Evolutionary conservation across 208 protist genomes (phyloP).

Genomic region (Crithidia bombi): DNA sequence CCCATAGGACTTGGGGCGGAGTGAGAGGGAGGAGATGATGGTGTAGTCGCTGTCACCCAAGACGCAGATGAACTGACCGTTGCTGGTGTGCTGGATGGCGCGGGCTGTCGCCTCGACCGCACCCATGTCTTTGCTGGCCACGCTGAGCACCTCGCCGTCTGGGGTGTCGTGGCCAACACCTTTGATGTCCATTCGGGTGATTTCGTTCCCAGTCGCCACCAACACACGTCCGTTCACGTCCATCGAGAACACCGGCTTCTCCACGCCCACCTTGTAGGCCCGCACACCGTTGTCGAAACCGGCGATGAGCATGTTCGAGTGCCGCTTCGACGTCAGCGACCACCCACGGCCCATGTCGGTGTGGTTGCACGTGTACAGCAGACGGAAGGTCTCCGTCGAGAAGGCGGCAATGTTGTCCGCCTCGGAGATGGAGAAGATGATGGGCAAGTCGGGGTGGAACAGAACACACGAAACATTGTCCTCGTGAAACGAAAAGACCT

Average conservation of each 20-base stretch:
- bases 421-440: slow-evolving; percentile 97
- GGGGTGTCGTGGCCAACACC: slow-evolving; percentile 46
- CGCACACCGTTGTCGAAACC: slow-evolving; percentile 93
- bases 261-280: slow-evolving; percentile 93
- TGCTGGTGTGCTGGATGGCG: slow-evolving; percentile 92
- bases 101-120: slow-evolving; percentile 94
- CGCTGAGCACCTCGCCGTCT: slow-evolving; percentile 75
- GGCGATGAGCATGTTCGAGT: slow-evolving; percentile 89
- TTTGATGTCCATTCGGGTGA: slow-evolving; percentile 92
- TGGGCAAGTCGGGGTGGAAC: slow-evolving; percentile 97
- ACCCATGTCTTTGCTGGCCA: slow-evolving; percentile 95
- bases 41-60: slow-evolving; percentile 98
- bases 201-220: slow-evolving; percentile 95
- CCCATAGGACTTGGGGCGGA: slow-evolving; percentile 97
- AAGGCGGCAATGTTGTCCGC: slow-evolving; percentile 95
- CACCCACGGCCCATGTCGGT: slow-evolving; percentile 95
- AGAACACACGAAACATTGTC: slow-evolving; percentile 96
- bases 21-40: slow-evolving; percentile 97
- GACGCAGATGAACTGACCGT: slow-evolving; percentile 95
- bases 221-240: slow-evolving; percentile 97
- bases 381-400: slow-evolving; percentile 95
- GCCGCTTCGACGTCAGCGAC: slow-evolving; percentile 83
- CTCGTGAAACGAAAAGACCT: slow-evolving; percentile 96
- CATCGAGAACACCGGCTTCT: slow-evolving; percentile 97
- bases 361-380: slow-evolving; percentile 96